Evolutionary conservation across 2,329 filamentous ascomycete species (phyloP), one percentile per base, ranked within the genome.

Genomic region (Coniella lustricola): DNA sequence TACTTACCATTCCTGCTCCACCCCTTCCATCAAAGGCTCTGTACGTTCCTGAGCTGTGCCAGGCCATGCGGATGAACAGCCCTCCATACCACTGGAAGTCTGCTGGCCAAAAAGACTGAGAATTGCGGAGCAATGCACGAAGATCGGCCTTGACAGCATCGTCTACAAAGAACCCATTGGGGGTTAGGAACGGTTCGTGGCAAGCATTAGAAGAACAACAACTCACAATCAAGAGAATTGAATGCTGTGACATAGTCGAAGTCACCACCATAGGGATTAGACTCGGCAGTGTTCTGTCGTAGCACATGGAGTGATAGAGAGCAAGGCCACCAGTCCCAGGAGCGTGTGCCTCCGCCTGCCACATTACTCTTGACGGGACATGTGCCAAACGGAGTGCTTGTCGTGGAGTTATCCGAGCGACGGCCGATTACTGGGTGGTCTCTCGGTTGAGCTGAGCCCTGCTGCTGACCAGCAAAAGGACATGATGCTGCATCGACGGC

Each of bases 21-120:
- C 84, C 84, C 53, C 84, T 82, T 21, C 84, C 84, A 56, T 87
- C 84, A 44, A 72, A 73, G 57, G 83, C 78, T 59, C 84, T 82
- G 68, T 87, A 87, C 39, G 84, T 88, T 52, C 84, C 84, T 7
- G 84, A 77, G 54, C 79, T 80, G 72, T 87, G 84, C 84, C 84
- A 88, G 50, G 82, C 80, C 80, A 87, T 81, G 42, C 84, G 82
- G 59, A 88, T 74, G 64, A 88, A 87, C 17, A 88, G 74, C 64
- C 84, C 83, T 54, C 84, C 84, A 57, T 87, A 88, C 71, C 87
- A 81, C 41, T 84, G 84, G 59, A 84, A 86, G 60, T 88, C 84
- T 16, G 84, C 84, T 1, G 84, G 84, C 84, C 84, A 88, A 77
- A 76, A 87, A 20, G 84, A 80, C 65, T 87, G 81, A 2, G 82